Base-by-base conservation (phyloP, 208 protist genomes). In the Leishmania lainsoni region DNA sequence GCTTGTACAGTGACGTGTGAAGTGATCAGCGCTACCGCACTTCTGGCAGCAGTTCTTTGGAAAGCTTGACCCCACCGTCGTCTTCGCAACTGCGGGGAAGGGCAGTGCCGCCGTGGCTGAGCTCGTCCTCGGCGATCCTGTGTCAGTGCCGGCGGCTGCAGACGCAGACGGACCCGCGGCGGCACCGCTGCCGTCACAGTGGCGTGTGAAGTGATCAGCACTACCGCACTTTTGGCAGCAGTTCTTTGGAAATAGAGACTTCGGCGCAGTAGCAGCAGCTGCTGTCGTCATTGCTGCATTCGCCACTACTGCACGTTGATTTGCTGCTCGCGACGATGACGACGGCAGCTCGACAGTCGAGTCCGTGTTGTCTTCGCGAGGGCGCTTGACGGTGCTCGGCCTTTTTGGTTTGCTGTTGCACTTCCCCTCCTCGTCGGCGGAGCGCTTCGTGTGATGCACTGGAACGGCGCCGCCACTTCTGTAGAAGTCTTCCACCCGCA, bases 401-500 rank as follows among this genome's bases (percentile, higher is more conserved):
- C 66, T 73, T 54, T 81, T 81, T 8, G 12, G 22, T 12, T 78
- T 84, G 75, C n/a, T 80, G 76, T 70, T 81, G 35, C 66, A 51
- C 22, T 59, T n/a, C 35, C 29, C 52, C 52, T 49, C 77, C 45
- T 45, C 76, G 9, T 77, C 63, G 51, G 39, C 54, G 26, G 39
- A 35, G 35, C 72, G 74, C 66, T 83, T 78, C 26, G 9, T 5
- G 14, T 70, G 80, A 76, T 89, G 86, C 76, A 84, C 71, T 58
- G 90, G 91, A 14, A 96, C 87, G 3, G 80, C 69, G 14, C 91
- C 93, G 10, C 91, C 93, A 45, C 82, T 86, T 20, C 10, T 58
- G 84, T 90, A 93, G 48, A 97, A 86, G 79, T 94, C 93, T 0
- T 86, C 76, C 3, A 97, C 81, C 0, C 80, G 71, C 26, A 95